These are phyloP conservation scores for Laburnicola sp. DNA, from an alignment of 2,329 filamentous ascomycete species.

Conservation along the genomic window DNA sequence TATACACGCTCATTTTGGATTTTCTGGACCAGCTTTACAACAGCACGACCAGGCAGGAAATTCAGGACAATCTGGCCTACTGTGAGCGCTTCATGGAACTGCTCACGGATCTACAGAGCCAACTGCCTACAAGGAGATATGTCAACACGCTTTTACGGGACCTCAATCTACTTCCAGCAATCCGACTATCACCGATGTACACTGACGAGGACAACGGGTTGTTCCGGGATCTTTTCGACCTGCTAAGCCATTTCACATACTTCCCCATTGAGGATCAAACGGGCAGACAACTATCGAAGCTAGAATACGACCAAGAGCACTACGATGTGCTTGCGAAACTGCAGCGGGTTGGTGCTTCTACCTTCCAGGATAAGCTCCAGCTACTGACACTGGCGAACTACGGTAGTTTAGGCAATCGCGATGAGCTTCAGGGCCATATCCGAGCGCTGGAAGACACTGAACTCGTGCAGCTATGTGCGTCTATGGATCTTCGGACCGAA, in stretches of 20 bases:
- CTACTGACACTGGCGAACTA: constrained; percentile 92
- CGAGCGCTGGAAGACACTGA: constrained; percentile 74
- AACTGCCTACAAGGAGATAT: constrained; percentile 90
- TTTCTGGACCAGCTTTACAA: constrained; percentile 75
- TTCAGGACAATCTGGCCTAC: constrained; percentile 70
- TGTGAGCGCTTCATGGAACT: constrained; percentile 94
- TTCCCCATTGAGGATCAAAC: constrained; percentile 93
- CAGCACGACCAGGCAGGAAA: constrained; percentile 35
- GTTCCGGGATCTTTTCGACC: constrained; percentile 74
- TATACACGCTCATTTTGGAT: constrained; percentile 82
- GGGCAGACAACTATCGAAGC: constrained; percentile 71
- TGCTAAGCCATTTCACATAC: constrained; percentile 84
- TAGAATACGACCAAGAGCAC: constrained; percentile 78
- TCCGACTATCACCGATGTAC: constrained; percentile 78
- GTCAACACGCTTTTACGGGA: constrained; percentile 87
- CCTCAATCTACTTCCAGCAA: constrained; percentile 76
- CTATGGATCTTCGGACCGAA: constrained; percentile 76
- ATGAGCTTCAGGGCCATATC: constrained; percentile 77
- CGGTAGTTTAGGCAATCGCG: constrained; percentile 77
- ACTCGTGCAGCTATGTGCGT: constrained; percentile 66
- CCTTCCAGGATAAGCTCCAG: constrained; percentile 86
- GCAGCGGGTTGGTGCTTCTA: constrained; percentile 74
- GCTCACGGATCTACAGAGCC: constrained; percentile 85
- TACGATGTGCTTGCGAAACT: constrained; percentile 75
- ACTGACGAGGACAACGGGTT: constrained; percentile 73